Evolutionary conservation across 2,329 filamentous ascomycete genomes (phyloP).

Genomic region (Alternaria rosae): DNA sequence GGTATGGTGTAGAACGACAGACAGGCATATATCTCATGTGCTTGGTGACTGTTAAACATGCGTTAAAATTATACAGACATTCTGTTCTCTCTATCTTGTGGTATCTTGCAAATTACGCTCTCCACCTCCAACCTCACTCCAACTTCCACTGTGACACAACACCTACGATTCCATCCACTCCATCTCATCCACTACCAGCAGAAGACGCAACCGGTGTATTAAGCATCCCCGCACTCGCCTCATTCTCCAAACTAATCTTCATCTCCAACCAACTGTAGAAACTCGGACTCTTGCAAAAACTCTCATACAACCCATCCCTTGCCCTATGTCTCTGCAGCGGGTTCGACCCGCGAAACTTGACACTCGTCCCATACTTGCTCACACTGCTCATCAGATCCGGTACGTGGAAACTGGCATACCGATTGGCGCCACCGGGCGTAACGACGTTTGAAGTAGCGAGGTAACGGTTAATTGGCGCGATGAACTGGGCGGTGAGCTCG

Average conservation of each 20-base stretch:
- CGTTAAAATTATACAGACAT: neutral
- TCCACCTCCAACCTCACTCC: neutral
- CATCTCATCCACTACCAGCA: neutral
- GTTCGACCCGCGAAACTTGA: slow-evolving; percentile 49
- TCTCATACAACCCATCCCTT: slow-evolving; percentile 48
- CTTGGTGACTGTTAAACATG: neutral
- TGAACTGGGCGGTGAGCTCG: slow-evolving; percentile 51
- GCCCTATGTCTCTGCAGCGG: slow-evolving; percentile 49
- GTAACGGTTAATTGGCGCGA: slow-evolving; percentile 52
- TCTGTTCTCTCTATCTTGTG: neutral
- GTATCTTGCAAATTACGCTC: neutral
- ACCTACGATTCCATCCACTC: neutral
- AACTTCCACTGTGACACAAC: neutral
- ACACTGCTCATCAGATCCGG: slow-evolving; percentile 49
- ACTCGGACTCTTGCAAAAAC: slow-evolving; percentile 49
- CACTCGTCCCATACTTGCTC: slow-evolving; percentile 49
- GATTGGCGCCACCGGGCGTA: slow-evolving; percentile 46
- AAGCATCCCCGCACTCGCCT: slow-evolving; percentile 49
- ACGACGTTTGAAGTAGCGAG: slow-evolving; percentile 47
- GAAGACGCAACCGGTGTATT: neutral
- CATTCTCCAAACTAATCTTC: slow-evolving; percentile 52
- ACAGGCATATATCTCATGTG: no score
- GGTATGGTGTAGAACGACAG: no score
- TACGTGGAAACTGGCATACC: slow-evolving; percentile 50
- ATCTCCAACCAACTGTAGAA: slow-evolving; percentile 55